Evolutionary conservation across 768 basidiomycete genomes (phyloP), one percentile per base, ranked within the genome.

Genomic region (Rhizopogon vinicolor): DNA sequence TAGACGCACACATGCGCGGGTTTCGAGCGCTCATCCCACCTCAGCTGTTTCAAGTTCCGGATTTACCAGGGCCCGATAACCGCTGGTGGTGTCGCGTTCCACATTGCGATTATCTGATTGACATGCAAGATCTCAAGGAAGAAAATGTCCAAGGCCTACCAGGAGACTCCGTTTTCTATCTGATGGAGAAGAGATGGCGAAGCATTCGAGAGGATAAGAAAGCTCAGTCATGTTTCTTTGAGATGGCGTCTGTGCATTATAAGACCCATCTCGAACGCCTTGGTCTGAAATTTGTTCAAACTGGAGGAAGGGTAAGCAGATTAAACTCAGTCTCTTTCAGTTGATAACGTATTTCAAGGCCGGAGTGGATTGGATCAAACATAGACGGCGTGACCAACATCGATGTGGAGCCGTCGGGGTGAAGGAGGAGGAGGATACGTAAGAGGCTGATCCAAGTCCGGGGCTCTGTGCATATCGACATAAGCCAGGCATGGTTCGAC

Each of bases 51-150:
- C 46, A 62, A 8, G 64, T 68, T 0, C 82, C 83, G 6, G 54
- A 59, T 1, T 67, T 83, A 40, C 75, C 73, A 8, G 65, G 66
- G 7, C 75, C 75, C 3, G 68, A 76, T 29, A 75, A 82, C 56
- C 70, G 69, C 19, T 87, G 85, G 85, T 65, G 68, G 58, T 87
- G 85, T 60, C 75, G 77, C 9, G 61, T 74, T 40, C 61, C 57
- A 43, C 62, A 56, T 7, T 87, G 85, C 65, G 19, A 55, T 5
- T 74, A 79, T 56, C 44, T 58, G 0, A 75, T 86, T 49, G 74
- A 86, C 64, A 59, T 87, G 12, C 66, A 79, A 35, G 55, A 74
- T 33, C 67, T 77, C 35, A 67, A 67, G 5, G 65, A 69, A 13
- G 71, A 75, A 25, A 65, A 77, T 45, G 57, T 60, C 3, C 52